Evolutionary conservation across 2,329 filamentous ascomycete genomes (phyloP).

Genomic region (Sclerotinia spermophila): DNA sequence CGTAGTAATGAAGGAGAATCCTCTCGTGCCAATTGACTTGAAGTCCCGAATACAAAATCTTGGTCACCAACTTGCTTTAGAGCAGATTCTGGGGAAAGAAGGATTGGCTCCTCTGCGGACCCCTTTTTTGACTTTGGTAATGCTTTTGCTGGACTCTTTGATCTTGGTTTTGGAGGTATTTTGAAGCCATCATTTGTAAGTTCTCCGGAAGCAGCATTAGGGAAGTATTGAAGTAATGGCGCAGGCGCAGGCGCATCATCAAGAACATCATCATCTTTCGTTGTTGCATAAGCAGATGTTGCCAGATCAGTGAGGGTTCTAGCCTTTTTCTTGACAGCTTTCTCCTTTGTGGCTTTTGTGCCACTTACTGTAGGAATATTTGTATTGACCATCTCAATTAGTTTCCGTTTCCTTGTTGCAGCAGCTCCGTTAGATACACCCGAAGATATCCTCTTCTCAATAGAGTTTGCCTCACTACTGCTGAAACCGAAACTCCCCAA

Average conservation of each 20-base stretch:
- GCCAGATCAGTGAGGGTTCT: constrained; percentile 76
- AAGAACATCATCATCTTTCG: constrained; percentile 36
- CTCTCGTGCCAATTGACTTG: constrained; percentile 73
- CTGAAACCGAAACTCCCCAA: constrained; percentile 43
- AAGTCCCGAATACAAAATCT: constrained; percentile 81
- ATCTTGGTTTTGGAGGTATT: constrained; percentile 28
- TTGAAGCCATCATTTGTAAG: constrained; percentile 25
- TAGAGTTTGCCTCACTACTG: constrained; percentile 23
- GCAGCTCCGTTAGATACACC: constrained; percentile 10
- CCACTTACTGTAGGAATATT: constrained; percentile 23
- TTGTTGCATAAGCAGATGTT: constrained; percentile 61
- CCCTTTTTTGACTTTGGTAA: constrained; percentile 39
- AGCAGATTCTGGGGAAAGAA: constrained; percentile 68
- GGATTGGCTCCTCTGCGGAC: constrained; percentile 42
- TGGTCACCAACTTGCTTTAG: constrained; percentile 63
- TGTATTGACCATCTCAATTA: constrained; percentile 49
- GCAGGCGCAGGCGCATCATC: constrained; percentile 40
- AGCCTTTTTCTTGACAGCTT: constrained; percentile 58
- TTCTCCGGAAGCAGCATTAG: constrained; percentile 19
- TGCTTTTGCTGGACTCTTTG: constrained; percentile 31
- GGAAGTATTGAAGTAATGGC: constrained; percentile 48
- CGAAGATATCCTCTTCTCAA: constrained; percentile 17
- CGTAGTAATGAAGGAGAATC: constrained; percentile 64
- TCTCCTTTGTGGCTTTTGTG: constrained; percentile 5
- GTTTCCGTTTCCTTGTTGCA: constrained; percentile 52